These are phyloP conservation scores for Ajuga chamaepitys DNA, from an alignment of 257 asterid species.

Conservation along the genomic window DNA sequence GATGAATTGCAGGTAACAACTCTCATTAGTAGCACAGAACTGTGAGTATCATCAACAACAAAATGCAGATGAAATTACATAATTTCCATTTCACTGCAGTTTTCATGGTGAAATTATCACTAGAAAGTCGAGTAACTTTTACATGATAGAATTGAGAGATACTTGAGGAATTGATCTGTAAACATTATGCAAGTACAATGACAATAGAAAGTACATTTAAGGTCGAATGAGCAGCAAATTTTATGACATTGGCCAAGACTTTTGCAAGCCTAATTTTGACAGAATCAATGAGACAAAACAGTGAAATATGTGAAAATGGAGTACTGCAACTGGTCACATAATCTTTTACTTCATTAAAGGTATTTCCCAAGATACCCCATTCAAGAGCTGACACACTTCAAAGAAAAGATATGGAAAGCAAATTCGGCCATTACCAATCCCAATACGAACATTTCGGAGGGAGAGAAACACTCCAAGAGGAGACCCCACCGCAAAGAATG, in stretches of 20 bases:
- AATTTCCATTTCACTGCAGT: neutral
- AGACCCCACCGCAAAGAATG: conserved; percentile 94
- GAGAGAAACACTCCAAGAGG: conserved; percentile 98
- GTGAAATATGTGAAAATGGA: neutral
- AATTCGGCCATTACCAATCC: conserved; percentile 57
- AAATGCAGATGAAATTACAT: neutral
- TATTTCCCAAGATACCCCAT: neutral
- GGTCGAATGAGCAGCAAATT: conserved; percentile 5
- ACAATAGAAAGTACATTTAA: neutral
- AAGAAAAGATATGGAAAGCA: neutral
- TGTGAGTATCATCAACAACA: neutral
- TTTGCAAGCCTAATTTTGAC: no score
- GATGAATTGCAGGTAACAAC: neutral
- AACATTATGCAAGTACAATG: neutral
- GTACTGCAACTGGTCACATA: neutral
- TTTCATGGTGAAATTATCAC: neutral
- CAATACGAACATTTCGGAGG: conserved; percentile 89
- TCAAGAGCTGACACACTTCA: neutral
- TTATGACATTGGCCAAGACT: no score
- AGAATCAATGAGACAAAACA: no score
- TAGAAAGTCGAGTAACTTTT: neutral
- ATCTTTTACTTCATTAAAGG: neutral
- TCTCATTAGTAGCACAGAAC: neutral
- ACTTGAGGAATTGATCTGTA: neutral
- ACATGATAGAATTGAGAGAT: neutral